Evolutionary conservation across 345 rosid genomes (phyloP).

Genomic region (Bretschneidera sinensis): DNA sequence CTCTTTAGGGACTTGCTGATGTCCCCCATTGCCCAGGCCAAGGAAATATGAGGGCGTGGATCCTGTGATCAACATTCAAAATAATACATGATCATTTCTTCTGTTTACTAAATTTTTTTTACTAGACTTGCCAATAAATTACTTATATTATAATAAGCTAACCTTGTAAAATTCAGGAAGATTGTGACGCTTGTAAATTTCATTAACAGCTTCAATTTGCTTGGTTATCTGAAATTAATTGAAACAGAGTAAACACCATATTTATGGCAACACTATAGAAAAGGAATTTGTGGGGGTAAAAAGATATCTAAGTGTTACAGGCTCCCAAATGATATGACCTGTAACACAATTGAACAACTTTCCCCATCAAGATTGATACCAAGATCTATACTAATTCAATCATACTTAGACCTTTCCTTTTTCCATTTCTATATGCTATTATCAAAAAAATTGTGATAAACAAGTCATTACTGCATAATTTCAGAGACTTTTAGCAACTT

Average conservation of each 20-base stretch:
- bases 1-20: conserved; percentile 39
- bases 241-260: neutral
- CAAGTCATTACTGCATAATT: no score
- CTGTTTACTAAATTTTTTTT: neutral
- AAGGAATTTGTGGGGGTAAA: neutral
- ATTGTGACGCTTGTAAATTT: conserved; percentile 84
- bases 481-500: no score
- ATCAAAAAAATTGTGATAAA: no score
- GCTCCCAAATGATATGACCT: no score
- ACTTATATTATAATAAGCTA: neutral
- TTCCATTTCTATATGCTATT: no score
- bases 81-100: neutral
- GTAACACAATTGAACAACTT: no score
- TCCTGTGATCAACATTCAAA: conserved; percentile 37
- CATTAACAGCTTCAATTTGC: conserved; percentile 70
- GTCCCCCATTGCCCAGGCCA: conserved; percentile 78
- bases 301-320: no score
- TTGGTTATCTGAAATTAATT: conserved; percentile 54
- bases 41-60: conserved; percentile 90
- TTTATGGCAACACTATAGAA: no score
- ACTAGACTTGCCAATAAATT: conserved; percentile 4
- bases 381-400: no score
- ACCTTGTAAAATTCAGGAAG: conserved; percentile 96
- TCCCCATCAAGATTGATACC: no score
- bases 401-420: no score